A percentile compares a stretch with the other conserved stretches of the same genome.
These are phyloP conservation scores for Sophora flavescens DNA, from an alignment of 306 rosid genomes.

Conservation along the genomic window DNA sequence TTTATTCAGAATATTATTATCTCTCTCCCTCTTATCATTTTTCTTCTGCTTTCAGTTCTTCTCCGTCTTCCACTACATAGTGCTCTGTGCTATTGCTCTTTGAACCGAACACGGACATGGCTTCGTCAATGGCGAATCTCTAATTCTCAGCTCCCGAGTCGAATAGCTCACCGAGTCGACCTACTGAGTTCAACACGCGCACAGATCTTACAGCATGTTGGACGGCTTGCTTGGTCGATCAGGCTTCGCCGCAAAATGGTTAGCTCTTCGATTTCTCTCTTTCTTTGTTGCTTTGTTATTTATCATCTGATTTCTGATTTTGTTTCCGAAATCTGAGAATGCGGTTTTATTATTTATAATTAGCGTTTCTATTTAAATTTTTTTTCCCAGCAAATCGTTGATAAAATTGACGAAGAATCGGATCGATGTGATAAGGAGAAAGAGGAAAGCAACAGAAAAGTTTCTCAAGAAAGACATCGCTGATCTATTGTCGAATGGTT, in stretches of 20 bases:
- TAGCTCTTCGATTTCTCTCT: conserved; percentile 35
- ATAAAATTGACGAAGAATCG: conserved; percentile 84
- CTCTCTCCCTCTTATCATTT: too few relatives aligned
- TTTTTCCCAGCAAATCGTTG: conserved; percentile 85
- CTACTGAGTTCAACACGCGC: conserved; percentile 25
- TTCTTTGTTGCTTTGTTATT: background rate
- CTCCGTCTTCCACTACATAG: conserved; percentile 45
- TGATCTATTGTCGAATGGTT: conserved; percentile 83
- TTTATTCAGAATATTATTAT: background rate
- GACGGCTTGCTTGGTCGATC: conserved; percentile 93
- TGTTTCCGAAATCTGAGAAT: conserved; percentile 25
- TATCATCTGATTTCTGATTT: background rate
- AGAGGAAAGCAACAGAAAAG: conserved; percentile 93
- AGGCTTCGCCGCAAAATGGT: conserved; percentile 88
- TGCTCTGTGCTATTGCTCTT: conserved; percentile 49
- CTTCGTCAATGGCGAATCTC: conserved; percentile 42
- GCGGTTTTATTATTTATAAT: conserved; percentile 13
- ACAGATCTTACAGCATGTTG: conserved; percentile 66
- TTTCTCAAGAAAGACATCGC: conserved; percentile 87
- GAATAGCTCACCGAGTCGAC: conserved; percentile 42
- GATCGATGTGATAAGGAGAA: conserved; percentile 94
- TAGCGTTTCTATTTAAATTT: background rate
- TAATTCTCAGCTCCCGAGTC: conserved; percentile 45
- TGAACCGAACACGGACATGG: conserved; percentile 7
- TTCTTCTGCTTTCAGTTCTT: background rate